Conservation (phyloP, 2,329 filamentous ascomycete species). For the Colletotrichum noveboracense region DNA sequence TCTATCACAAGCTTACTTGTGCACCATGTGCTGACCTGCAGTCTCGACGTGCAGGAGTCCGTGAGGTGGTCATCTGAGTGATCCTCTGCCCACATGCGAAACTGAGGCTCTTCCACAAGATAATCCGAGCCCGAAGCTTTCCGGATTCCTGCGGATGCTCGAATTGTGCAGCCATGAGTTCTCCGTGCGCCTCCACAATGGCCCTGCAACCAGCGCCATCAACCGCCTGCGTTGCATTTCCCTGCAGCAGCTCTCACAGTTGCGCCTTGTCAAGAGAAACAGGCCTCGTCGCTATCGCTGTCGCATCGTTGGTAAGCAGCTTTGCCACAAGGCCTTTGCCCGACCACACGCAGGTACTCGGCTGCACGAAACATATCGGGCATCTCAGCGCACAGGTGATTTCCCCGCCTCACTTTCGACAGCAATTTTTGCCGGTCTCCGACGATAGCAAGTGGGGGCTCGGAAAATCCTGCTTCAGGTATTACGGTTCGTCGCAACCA, state of each 20-base stretch:
- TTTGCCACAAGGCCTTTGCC: background rate
- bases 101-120: background rate
- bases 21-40: background rate
- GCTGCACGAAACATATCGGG: background rate
- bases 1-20: background rate
- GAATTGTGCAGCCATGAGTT: background rate
- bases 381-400: background rate
- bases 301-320: background rate
- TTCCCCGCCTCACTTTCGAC: background rate
- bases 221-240: background rate
- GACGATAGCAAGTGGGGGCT: background rate
- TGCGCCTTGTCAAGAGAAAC: background rate
- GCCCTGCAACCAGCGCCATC: background rate
- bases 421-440: background rate
- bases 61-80: background rate
- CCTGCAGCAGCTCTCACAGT: background rate
- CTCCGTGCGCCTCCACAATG: background rate
- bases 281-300: background rate
- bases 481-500: slow-evolving; percentile 4
- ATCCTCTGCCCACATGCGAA: background rate
- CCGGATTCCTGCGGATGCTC: no score
- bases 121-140: background rate
- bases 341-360: background rate
- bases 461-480: background rate
- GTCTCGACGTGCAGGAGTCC: background rate